Evolutionary conservation across 768 basidiomycete genomes (phyloP), one percentile per base, ranked within the genome.

Genomic region (Boletus reticuloceps): DNA sequence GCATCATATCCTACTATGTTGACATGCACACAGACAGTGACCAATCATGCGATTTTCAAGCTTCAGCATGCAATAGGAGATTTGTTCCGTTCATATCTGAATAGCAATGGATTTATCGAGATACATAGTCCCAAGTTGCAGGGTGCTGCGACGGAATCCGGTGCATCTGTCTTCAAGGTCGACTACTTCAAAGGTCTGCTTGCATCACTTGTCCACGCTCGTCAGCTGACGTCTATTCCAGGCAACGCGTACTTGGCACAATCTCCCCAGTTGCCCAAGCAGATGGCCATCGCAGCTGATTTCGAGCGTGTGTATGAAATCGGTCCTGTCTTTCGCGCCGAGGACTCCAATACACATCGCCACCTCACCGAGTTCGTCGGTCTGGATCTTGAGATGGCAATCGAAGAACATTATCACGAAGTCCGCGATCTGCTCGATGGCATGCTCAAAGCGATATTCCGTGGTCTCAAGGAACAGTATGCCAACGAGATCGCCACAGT

Each of bases 361-460:
- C 97, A 99, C 77, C 80, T 99, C 76, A 98, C 97, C 19, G 97
- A 99, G 72, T 99, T 98, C 74, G 89, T 94, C 60, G 97, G 97
- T 29, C 88, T 99, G 62, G 97, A 99, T 89, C 81, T 99, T 61
- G 97, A 99, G 73, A 98, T 99, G 97, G 81, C 86, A 5, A 94
- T 99, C 62, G 94, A 98, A 71, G 95, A 98, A 70, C 94, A 98
- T 70, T 99, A 98, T 68, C 95, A 98, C 74, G 97, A 99, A 73
- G 94, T 94, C 36, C 80, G 98, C 78, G 94, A 97, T 64, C 73
- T 94, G 22, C 82, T 99, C 55, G 97, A 99, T 69, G 81, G 79
- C 43, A 80, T 98, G 69, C 85, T 98, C 69, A 78, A 92, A 60
- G 75, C 79, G 66, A 90, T 99, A 65, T 99, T 99, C 84, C 78